Conservation (phyloP, 441 rosid genomes). For the Syzygium malaccense region DNA sequence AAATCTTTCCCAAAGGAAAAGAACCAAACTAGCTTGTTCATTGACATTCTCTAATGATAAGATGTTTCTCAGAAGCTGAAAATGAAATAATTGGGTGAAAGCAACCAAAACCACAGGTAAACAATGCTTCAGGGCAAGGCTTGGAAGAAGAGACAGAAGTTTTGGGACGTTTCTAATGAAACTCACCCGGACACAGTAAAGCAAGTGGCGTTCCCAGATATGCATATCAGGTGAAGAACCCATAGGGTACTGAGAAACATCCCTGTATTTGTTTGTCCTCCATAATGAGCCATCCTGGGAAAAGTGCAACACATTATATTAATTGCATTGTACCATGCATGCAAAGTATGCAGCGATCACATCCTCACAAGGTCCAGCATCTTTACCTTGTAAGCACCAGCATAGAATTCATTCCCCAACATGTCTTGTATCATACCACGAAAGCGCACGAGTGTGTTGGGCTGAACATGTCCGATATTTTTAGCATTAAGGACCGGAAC, state of each 20-base stretch:
- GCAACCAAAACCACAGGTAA: not conserved
- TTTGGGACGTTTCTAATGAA: not conserved
- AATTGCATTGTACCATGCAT: not conserved
- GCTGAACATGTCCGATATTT: constrained; percentile 44
- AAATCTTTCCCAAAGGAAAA: not conserved
- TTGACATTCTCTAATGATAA: not conserved
- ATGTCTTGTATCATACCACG: constrained; percentile 96
- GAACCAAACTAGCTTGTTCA: not conserved
- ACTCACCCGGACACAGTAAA: constrained; percentile 77
- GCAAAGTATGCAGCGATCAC: not conserved
- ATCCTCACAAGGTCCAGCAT: not conserved
- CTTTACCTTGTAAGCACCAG: constrained; percentile 73
- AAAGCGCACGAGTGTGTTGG: constrained; percentile 65
- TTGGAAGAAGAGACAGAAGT: not conserved
- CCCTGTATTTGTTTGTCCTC: constrained; percentile 85
- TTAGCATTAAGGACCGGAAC: constrained; percentile 56
- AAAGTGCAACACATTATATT: not conserved
- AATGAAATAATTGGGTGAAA: not conserved
- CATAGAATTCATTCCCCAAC: constrained; percentile 93
- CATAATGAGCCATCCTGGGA: constrained; percentile 63
- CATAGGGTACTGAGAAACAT: constrained; percentile 47
- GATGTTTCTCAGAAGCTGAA: not conserved
- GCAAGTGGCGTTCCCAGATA: constrained; percentile 79
- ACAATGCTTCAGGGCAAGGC: not conserved
- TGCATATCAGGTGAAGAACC: constrained; percentile 41